Percentiles rank a stretch among this genome's conserved stretches.
Evolutionary conservation across 306 rosid species (phyloP).

Genomic region (Astragalus membranaceus): DNA sequence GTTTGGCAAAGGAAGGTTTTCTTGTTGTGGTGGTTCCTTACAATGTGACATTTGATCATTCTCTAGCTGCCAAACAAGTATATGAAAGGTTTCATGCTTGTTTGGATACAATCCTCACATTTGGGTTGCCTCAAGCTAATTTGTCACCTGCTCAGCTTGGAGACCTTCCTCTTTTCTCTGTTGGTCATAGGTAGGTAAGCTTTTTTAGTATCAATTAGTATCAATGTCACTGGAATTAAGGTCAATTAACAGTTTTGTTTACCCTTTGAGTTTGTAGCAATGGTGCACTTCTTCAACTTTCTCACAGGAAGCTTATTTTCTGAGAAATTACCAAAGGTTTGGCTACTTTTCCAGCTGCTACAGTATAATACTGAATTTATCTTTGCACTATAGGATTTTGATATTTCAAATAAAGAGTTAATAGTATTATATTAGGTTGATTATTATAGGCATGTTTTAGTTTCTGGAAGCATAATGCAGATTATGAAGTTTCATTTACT

Average conservation of each 20-base stretch:
- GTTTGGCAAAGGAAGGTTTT: constrained; percentile 78
- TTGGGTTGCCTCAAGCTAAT: constrained; percentile 65
- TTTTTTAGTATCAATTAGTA: no score
- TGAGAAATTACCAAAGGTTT: constrained; percentile 49
- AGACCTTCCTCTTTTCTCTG: constrained; percentile 68
- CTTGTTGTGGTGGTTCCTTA: constrained; percentile 75
- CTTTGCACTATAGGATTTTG: not conserved
- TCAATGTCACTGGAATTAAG: constrained; percentile 10
- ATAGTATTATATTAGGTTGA: not conserved
- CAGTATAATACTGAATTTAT: not conserved
- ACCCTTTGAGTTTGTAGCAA: constrained; percentile 24
- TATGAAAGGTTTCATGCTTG: constrained; percentile 69
- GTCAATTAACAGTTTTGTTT: constrained; percentile 7
- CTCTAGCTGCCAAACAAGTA: constrained; percentile 65
- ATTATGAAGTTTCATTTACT: constrained; percentile 22
- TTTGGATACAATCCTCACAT: constrained; percentile 49
- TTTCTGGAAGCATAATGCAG: constrained; percentile 15
- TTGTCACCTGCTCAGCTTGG: constrained; percentile 55
- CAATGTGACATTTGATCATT: constrained; percentile 86
- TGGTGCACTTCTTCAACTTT: constrained; percentile 50
- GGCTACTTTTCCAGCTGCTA: constrained; percentile 24
- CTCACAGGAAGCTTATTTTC: constrained; percentile 45
- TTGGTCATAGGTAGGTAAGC: constrained; percentile 96
- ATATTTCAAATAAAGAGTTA: not conserved
- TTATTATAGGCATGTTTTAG: not conserved